These are phyloP conservation scores for Yarrowia sp. DNA, from an alignment of 805 yeast genomes.

Conservation along the genomic window DNA sequence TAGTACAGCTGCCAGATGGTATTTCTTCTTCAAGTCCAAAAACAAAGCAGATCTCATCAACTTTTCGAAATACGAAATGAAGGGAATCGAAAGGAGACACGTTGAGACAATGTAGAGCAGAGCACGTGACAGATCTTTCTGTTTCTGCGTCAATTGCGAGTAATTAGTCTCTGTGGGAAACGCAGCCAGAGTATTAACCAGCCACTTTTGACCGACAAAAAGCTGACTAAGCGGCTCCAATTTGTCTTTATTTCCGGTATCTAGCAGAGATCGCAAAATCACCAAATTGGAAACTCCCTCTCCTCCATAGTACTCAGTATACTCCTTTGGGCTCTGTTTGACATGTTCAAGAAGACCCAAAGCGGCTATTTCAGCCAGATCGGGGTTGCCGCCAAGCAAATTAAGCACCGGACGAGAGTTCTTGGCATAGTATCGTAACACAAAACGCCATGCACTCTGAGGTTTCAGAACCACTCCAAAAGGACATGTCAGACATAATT, in stretches of 20 bases:
- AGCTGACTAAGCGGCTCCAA: conserved; percentile 22
- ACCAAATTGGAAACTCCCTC: not conserved
- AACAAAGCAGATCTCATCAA: conserved; percentile 15
- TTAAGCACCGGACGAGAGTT: conserved; percentile 13
- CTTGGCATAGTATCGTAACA: not conserved
- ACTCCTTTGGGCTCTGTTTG: not conserved
- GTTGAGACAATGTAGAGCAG: conserved; percentile 5
- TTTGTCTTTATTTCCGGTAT: conserved; percentile 1
- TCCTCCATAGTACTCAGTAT: not conserved
- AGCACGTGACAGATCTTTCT: not conserved
- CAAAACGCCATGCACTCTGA: conserved; percentile 12
- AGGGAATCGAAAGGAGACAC: conserved; percentile 13
- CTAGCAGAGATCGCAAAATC: not conserved
- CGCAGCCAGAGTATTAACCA: conserved; percentile 3
- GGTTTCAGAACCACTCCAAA: conserved; percentile 21
- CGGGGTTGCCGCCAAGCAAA: conserved; percentile 12
- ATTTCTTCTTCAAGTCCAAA: conserved; percentile 20
- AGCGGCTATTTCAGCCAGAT: conserved; percentile 10
- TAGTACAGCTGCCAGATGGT: conserved; percentile 9
- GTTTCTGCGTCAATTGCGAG: not conserved
- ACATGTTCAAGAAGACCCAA: conserved; percentile 11
- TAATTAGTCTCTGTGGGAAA: conserved; percentile 9
- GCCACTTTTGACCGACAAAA: conserved; percentile 20
- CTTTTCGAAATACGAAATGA: conserved; percentile 8
- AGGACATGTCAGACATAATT: conserved; percentile 8